Conservation (phyloP, 2,329 filamentous ascomycete genomes). For the Colletotrichum trifolii region DNA sequence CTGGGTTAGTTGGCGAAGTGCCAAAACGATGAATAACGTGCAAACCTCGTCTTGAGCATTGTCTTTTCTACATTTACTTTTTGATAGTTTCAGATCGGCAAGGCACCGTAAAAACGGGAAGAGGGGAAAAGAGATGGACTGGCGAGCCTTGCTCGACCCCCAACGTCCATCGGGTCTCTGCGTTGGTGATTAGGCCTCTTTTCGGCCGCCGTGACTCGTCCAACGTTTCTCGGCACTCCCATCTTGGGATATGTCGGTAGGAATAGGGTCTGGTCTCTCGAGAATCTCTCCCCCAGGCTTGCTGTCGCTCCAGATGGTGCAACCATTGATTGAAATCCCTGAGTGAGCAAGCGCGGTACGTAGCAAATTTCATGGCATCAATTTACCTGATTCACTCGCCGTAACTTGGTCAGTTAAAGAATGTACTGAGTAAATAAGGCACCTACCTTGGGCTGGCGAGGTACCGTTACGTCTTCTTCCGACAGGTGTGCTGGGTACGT, state of each 20-base stretch:
- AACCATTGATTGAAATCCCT: not conserved
- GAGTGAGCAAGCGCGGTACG: not conserved
- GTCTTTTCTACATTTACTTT: not conserved
- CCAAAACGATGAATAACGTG: too few species aligned
- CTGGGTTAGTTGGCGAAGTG: too few species aligned
- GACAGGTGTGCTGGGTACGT: too few species aligned
- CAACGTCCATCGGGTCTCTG: slow-evolving; percentile 13
- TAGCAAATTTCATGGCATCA: slow-evolving; percentile 8
- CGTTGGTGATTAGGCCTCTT: not conserved
- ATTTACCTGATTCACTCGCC: slow-evolving; percentile 12
- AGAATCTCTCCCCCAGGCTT: not conserved
- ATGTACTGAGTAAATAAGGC: not conserved
- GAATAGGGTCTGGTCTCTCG: not conserved
- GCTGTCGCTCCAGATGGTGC: too few species aligned
- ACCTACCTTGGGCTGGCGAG: too few species aligned
- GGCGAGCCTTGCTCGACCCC: slow-evolving; percentile 13
- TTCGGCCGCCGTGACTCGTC: slow-evolving; percentile 5
- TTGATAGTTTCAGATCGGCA: slow-evolving; percentile 7
- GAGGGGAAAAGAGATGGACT: not conserved
- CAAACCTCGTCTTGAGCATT: too few species aligned
- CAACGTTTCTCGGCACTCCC: slow-evolving; percentile 9
- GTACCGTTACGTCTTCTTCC: too few species aligned
- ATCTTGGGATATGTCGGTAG: slow-evolving; percentile 4
- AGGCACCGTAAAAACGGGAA: not conserved
- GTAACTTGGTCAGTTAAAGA: slow-evolving; percentile 3